These are phyloP conservation scores for Ophiostoma ips DNA, from an alignment of 2,329 filamentous ascomycete genomes.

Conservation along the genomic window DNA sequence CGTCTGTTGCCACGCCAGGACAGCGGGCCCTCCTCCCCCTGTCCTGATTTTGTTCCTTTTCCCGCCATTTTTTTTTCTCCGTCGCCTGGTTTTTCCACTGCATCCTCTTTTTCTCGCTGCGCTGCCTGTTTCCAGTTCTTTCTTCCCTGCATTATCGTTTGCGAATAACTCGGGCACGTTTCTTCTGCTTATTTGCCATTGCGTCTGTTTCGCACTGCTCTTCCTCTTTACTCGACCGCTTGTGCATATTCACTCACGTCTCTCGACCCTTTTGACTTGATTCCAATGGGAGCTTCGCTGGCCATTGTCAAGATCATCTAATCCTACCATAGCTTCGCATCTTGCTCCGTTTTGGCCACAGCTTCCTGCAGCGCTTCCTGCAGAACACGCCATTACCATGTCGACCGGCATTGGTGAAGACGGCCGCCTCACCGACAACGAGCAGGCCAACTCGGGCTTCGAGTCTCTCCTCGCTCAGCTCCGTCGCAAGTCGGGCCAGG, in stretches of 20 bases:
- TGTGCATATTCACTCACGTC: not conserved
- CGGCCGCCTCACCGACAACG: constrained; percentile 11
- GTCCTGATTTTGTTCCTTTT: not conserved
- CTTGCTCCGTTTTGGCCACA: not conserved
- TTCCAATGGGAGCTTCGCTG: not conserved
- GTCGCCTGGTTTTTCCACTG: not conserved
- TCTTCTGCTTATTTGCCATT: not conserved
- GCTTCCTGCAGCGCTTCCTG: not conserved
- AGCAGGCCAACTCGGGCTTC: constrained; percentile 21
- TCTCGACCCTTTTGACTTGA: not conserved
- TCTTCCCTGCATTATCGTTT: not conserved
- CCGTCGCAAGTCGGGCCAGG: constrained; percentile 21
- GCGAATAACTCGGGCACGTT: not conserved
- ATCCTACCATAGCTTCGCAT: not conserved
- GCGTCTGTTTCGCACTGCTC: not conserved
- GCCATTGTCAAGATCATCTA: not conserved
- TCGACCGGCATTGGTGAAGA: constrained; percentile 9
- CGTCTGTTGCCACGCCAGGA: not conserved
- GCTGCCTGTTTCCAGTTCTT: not conserved
- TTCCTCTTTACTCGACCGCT: not conserved
- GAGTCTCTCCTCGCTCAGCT: constrained; percentile 30
- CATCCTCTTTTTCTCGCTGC: not conserved
- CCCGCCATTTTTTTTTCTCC: not conserved
- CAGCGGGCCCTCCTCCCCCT: constrained; percentile 1
- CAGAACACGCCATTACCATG: constrained; percentile 5